Percentiles rank a stretch among this genome's conserved stretches.
Conservation (phyloP, 106 monocot species). For the Triglochin maritima region DNA sequence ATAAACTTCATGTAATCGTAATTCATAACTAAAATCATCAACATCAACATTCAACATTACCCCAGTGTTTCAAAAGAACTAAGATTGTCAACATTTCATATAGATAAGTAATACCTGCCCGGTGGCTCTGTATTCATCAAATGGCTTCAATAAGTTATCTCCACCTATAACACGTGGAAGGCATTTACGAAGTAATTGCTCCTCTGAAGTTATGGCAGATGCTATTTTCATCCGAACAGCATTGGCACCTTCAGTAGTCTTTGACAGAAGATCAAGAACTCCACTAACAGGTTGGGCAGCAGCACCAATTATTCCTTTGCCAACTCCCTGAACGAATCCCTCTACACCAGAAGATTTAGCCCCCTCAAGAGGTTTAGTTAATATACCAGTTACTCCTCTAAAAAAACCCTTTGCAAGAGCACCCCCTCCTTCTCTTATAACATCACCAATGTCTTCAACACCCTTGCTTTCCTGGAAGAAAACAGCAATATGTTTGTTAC, state of each 20-base stretch:
- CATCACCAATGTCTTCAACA: constrained; percentile 89
- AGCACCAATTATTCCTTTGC: constrained; percentile 94
- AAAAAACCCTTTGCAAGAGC: constrained; percentile 90
- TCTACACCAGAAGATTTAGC: constrained; percentile 97
- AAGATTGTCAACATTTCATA: not conserved
- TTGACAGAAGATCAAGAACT: constrained; percentile 92
- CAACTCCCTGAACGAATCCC: constrained; percentile 94
- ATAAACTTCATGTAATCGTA: too few species aligned
- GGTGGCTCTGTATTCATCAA: constrained; percentile 73
- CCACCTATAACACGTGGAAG: constrained; percentile 86
- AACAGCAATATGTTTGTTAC: not conserved
- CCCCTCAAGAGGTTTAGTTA: constrained; percentile 94
- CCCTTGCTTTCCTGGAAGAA: constrained; percentile 79
- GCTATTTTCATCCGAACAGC: constrained; percentile 94
- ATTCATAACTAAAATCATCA: too few species aligned
- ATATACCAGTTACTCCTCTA: constrained; percentile 89
- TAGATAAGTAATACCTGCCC: constrained; percentile 54
- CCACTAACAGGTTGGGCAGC: constrained; percentile 96
- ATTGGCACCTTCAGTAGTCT: constrained; percentile 99
- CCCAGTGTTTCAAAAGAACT: too few species aligned
- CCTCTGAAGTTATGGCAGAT: constrained; percentile 91
- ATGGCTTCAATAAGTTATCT: constrained; percentile 78
- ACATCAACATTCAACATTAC: too few species aligned
- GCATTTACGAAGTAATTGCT: constrained; percentile 68
- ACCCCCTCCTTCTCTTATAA: constrained; percentile 92